These are phyloP conservation scores for Grosmannia clavigera DNA, from an alignment of 2,329 filamentous ascomycete species.

Conservation along the genomic window DNA sequence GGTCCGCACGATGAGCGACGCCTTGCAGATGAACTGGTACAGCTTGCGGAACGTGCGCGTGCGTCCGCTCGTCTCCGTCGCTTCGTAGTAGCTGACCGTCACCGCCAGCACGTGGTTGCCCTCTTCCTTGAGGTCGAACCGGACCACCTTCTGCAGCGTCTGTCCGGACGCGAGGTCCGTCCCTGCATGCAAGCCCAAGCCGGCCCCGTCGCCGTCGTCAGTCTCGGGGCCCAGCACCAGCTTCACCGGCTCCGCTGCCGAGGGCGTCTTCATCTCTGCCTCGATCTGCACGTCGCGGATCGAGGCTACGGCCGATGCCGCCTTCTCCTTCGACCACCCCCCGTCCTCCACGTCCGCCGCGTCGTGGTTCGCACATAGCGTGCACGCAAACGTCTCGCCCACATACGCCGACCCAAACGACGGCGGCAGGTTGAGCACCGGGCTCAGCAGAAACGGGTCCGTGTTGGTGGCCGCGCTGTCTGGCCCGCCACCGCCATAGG, in stretches of 20 bases:
- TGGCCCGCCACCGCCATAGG: slow-evolving; percentile 36
- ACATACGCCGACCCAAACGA: slow-evolving; percentile 93
- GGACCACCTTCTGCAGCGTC: slow-evolving; percentile 69
- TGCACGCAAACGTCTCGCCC: slow-evolving; percentile 89
- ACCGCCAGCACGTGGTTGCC: slow-evolving; percentile 89
- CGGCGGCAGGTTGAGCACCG: slow-evolving; percentile 69
- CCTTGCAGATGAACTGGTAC: slow-evolving; percentile 92
- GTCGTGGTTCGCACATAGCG: slow-evolving; percentile 93
- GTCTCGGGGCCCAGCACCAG: slow-evolving; percentile 36
- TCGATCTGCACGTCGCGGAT: slow-evolving; percentile 71
- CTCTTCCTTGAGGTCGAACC: slow-evolving; percentile 85
- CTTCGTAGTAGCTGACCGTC: slow-evolving; percentile 89
- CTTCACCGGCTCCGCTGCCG: slow-evolving; percentile 33
- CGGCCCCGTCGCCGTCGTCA: no score
- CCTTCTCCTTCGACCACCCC: not conserved
- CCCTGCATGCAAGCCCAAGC: no score
- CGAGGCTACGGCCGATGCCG: slow-evolving; percentile 24
- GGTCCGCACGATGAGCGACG: slow-evolving; percentile 78
- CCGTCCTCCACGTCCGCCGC: slow-evolving; percentile 12
- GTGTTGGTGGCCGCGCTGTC: slow-evolving; percentile 27
- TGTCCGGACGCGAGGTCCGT: slow-evolving; percentile 43
- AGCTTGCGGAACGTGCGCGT: slow-evolving; percentile 85
- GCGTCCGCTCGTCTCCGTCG: slow-evolving; percentile 54
- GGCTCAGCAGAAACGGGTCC: slow-evolving; percentile 44
- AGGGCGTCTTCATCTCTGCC: slow-evolving; percentile 90